These are phyloP conservation scores for Pythium apleroticum DNA, from an alignment of 352 stramenopile genomes.

Conservation along the genomic window DNA sequence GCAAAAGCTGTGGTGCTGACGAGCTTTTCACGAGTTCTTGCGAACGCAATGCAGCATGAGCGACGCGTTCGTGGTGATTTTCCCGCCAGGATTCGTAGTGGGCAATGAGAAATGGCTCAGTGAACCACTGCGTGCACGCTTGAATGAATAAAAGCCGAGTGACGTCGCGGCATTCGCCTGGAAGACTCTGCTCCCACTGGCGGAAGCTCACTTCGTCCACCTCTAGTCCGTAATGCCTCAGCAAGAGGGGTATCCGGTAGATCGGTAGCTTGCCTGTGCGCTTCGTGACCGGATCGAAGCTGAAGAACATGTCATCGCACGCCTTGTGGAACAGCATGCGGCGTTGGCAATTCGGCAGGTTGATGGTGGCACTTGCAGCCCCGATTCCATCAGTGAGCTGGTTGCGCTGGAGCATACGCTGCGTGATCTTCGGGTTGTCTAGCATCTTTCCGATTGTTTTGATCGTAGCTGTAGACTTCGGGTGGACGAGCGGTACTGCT, in stretches of 20 bases:
- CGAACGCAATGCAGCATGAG: constrained; percentile 19
- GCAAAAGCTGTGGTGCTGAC: constrained; percentile 33
- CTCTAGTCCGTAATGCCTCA: constrained; percentile 41
- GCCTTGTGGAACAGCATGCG: constrained; percentile 42
- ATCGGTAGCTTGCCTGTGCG: constrained; percentile 37
- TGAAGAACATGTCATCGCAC: constrained; percentile 48
- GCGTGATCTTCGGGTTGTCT: constrained; percentile 39
- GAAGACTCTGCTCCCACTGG: constrained; percentile 58
- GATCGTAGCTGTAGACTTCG: constrained; percentile 53
- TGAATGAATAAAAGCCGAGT: constrained; percentile 44
- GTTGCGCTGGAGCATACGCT: constrained; percentile 55
- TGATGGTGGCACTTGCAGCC: not conserved
- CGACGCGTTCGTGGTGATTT: not conserved
- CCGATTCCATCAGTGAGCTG: constrained; percentile 2
- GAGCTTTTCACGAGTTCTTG: constrained; percentile 28
- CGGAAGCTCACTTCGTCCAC: constrained; percentile 45
- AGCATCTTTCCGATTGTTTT: constrained; percentile 63
- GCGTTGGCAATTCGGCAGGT: not conserved
- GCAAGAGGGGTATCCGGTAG: constrained; percentile 36
- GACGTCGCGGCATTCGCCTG: constrained; percentile 30
- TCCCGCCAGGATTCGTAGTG: constrained; percentile 18
- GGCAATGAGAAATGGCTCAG: constrained; percentile 43
- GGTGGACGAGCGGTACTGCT: constrained; percentile 52
- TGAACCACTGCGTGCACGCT: constrained; percentile 55
- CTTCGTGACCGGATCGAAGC: constrained; percentile 42